Evolutionary conservation across 192 early-diverging fungal species (phyloP).

Genomic region (Ramicandelaber brevisporus): DNA sequence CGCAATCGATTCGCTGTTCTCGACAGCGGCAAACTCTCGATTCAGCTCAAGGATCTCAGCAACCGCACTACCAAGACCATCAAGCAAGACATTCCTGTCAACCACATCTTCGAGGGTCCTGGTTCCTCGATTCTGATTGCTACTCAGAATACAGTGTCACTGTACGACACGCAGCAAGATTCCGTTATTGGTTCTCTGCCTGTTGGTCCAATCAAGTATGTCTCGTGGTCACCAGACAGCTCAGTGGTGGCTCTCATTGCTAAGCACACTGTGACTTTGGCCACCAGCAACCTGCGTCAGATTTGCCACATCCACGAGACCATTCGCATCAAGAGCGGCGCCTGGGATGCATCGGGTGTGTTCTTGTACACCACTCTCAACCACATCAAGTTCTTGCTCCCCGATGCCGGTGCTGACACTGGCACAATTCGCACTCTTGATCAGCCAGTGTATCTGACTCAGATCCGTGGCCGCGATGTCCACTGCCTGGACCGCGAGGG

Average conservation of each 20-base stretch:
- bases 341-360: slow-evolving; percentile 80
- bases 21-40: slow-evolving; percentile 58
- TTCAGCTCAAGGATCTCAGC: slow-evolving; percentile 64
- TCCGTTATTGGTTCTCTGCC: slow-evolving; percentile 47
- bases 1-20: slow-evolving; percentile 95
- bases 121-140: slow-evolving; percentile 56
- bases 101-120: slow-evolving; percentile 74
- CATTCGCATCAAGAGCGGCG: slow-evolving; percentile 92
- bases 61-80: slow-evolving; percentile 80
- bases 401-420: slow-evolving; percentile 85
- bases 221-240: slow-evolving; percentile 79
- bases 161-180: slow-evolving; percentile 78
- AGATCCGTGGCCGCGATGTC: slow-evolving; percentile 62
- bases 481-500: slow-evolving; percentile 78
- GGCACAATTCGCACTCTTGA: slow-evolving; percentile 94
- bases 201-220: slow-evolving; percentile 75
- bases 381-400: slow-evolving; percentile 91
- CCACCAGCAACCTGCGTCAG: slow-evolving; percentile 70
- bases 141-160: slow-evolving; percentile 62
- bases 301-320: slow-evolving; percentile 82
- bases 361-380: slow-evolving; percentile 93
- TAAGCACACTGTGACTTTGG: slow-evolving; percentile 91
- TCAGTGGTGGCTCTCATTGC: slow-evolving; percentile 66
- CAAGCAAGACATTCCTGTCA: slow-evolving; percentile 46
- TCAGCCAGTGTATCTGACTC: slow-evolving; percentile 78